Conservation (phyloP, 2,329 filamentous ascomycete genomes). For the Trichophyton mentagrophytes region DNA sequence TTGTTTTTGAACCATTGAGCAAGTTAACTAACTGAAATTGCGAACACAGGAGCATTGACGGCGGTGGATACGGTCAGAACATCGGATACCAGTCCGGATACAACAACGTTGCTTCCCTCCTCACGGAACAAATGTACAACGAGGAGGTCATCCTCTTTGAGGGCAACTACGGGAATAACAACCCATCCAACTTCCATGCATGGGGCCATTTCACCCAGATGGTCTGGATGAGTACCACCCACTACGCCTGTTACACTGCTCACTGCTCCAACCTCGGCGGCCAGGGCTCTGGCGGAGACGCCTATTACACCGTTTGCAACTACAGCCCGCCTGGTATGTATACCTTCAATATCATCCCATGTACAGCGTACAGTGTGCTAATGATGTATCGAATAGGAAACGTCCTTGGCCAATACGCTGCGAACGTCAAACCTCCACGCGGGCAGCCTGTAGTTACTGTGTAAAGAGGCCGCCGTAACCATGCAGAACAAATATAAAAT, state of each 20-base stretch:
- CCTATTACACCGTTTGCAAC: conserved; percentile 82
- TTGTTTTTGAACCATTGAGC: background rate
- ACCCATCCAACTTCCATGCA: conserved; percentile 48
- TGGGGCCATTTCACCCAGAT: conserved; percentile 70
- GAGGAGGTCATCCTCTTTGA: conserved; percentile 52
- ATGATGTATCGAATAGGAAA: conserved; percentile 35
- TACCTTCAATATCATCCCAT: background rate
- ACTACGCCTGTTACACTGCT: conserved; percentile 50
- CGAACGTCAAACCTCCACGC: conserved; percentile 38
- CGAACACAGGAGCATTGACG: conserved; percentile 36
- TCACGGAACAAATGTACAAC: conserved; percentile 84
- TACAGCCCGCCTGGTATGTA: conserved; percentile 59
- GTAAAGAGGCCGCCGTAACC: conserved; percentile 2
- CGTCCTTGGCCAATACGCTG: conserved; percentile 40
- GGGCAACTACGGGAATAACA: conserved; percentile 44
- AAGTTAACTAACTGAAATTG: background rate
- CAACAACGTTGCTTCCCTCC: conserved; percentile 51
- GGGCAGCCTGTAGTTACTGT: conserved; percentile 26
- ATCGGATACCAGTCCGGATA: conserved; percentile 55
- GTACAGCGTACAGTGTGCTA: conserved; percentile 7
- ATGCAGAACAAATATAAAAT: too few species aligned
- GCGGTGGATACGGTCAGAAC: conserved; percentile 76
- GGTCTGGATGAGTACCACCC: conserved; percentile 52
- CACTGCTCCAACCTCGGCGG: conserved; percentile 33
- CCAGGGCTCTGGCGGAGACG: conserved; percentile 23